Evolutionary conservation across 225 moss, liverwort and hornwort species (phyloP), one percentile per base, ranked within the genome.

Genomic region (Marchantia polymorpha): DNA sequence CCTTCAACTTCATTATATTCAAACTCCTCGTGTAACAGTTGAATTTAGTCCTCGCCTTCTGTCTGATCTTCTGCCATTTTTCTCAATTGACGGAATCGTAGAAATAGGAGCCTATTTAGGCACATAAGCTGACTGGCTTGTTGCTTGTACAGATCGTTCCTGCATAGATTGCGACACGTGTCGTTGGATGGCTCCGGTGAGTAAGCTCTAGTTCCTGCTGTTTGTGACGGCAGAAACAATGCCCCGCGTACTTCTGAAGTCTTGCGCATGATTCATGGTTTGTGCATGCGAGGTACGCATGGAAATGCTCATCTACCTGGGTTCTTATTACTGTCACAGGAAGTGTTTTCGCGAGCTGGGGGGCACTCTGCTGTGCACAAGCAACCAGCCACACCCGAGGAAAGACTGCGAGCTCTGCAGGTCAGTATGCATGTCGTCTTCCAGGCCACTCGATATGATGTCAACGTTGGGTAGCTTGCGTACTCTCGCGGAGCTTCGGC

Each of bases 81-180:
- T 61, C n/a, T 23, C 9, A 22, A 15, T 61, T 7, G 17, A 16
- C 58, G 15, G 16, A 20, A 58, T 10, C 39, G 13, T 58, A 16
- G 17, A 0, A 17, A 15, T 5, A 20, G 61, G 6, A 23, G 7
- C 8, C 22, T 61, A 12, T 6, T 59, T 3, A 23, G 9, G n/a
- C 14, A 47, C 48, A 4, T 25, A 7, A 47, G 20, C 69, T 77
- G 47, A 52, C 67, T 27, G 52, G 16, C 52, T 15, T 65, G 2
- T 50, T 11, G 12, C 19, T 77, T 29, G 46, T 26, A 20, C 89
- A 94, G 93, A 97, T 76, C 91, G 79, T 7, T 88, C 91, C 1
- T 97, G 96, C 90, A 97, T 94, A 75, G 85, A 97, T 74, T 97
- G 94, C 70, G 94, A 94, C 77, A 89, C 91, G 7, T 97, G 96